Conservation (phyloP, 2,329 filamentous ascomycete genomes). For the Aspergillus sp. region DNA sequence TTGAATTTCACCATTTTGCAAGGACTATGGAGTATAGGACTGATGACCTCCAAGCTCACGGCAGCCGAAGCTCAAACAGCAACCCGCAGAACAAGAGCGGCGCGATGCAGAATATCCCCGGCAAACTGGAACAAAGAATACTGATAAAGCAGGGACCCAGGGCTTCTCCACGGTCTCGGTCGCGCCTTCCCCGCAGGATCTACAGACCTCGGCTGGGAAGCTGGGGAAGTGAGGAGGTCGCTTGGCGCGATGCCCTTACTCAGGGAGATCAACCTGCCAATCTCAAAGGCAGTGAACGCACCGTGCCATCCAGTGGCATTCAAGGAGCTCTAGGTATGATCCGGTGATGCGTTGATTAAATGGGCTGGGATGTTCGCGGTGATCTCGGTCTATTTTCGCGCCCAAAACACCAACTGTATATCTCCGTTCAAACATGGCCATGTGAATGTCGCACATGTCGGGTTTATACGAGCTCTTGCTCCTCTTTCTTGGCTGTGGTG, state of each 20-base stretch:
- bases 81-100: neutral
- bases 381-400: neutral
- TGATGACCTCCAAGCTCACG: neutral
- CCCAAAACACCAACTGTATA: neutral
- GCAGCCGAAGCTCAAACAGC: neutral
- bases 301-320: neutral
- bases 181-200: neutral
- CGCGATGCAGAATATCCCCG: neutral
- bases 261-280: neutral
- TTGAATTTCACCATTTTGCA: conserved; percentile 5
- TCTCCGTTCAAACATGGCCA: neutral
- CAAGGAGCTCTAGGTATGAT: neutral
- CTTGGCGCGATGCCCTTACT: neutral
- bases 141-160: neutral
- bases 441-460: neutral
- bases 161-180: neutral
- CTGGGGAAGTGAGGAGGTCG: neutral
- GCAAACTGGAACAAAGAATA: neutral
- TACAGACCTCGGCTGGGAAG: neutral
- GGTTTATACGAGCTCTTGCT: neutral
- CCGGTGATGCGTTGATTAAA: neutral
- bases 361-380: neutral
- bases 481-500: neutral
- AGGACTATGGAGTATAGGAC: too few species aligned
- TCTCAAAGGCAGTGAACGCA: neutral